These are phyloP conservation scores for Urochloa ruziziensis DNA, from an alignment of 176 grass and related monocot genomes.

Conservation along the genomic window DNA sequence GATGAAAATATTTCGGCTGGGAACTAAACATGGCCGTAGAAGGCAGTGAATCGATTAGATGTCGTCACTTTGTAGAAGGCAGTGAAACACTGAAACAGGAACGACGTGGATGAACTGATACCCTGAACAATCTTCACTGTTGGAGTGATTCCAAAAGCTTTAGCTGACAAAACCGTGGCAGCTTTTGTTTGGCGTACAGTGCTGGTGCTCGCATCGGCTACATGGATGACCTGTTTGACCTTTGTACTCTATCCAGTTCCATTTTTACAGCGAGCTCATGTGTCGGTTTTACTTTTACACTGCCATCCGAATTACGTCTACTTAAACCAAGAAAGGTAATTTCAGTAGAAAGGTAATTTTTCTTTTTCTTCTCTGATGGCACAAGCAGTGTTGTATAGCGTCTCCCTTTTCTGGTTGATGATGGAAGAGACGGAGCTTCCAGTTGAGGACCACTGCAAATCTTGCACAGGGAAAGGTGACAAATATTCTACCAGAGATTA, in stretches of 20 bases:
- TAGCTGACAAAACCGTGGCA: slow-evolving; percentile 30
- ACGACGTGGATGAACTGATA: background rate
- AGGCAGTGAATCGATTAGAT: background rate
- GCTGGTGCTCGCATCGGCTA: slow-evolving; percentile 4
- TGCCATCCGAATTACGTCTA: background rate
- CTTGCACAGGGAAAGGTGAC: slow-evolving; percentile 12
- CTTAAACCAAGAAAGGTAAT: too few relatives aligned
- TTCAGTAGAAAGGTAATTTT: background rate
- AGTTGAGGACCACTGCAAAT: slow-evolving; percentile 2
- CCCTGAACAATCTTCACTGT: slow-evolving; percentile 19
- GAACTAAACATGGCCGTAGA: too few relatives aligned
- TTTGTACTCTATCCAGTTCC: background rate
- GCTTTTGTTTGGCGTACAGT: slow-evolving; percentile 23
- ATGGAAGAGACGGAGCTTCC: background rate
- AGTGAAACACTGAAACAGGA: background rate
- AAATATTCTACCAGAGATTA: slow-evolving; percentile 24
- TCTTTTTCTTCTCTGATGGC: background rate
- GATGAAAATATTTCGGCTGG: too few relatives aligned
- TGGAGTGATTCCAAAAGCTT: slow-evolving; percentile 33
- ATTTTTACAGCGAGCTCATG: slow-evolving; percentile 8
- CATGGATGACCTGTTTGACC: slow-evolving; percentile 7
- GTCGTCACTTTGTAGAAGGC: background rate
- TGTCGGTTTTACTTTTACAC: background rate
- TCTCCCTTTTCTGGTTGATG: background rate
- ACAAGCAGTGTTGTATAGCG: background rate